These are phyloP conservation scores for Sporothrix luriei DNA, from an alignment of 2,329 filamentous ascomycete genomes.

Conservation along the genomic window DNA sequence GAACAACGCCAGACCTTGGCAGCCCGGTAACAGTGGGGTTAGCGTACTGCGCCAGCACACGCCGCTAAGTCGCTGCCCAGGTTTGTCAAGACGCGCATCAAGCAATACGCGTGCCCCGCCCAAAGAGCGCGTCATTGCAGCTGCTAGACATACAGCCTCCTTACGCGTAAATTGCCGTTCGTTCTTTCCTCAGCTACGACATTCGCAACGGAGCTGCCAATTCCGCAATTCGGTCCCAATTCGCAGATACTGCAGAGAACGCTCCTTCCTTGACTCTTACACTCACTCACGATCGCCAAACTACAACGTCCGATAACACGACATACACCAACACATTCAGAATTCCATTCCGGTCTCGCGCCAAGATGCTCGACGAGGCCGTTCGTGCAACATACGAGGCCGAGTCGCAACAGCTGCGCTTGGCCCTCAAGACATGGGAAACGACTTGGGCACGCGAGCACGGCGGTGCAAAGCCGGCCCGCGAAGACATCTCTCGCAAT, in stretches of 20 bases:
- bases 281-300: neutral
- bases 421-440: slow-evolving; percentile 75
- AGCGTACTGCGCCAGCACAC: neutral
- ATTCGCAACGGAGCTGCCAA: neutral
- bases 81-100: slow-evolving; percentile 11
- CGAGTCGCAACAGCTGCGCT: slow-evolving; percentile 60
- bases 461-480: slow-evolving; percentile 67
- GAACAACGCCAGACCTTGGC: neutral
- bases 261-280: neutral
- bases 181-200: neutral
- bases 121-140: slow-evolving; percentile 8
- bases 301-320: neutral
- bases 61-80: neutral
- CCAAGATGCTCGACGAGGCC: slow-evolving; percentile 51
- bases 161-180: slow-evolving; percentile 22
- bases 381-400: slow-evolving; percentile 52
- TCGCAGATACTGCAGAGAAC: neutral
- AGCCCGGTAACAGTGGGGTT: slow-evolving; percentile 19
- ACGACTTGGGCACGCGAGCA: slow-evolving; percentile 64
- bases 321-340: neutral
- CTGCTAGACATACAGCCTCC: too few species aligned
- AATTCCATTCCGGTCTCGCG: neutral
- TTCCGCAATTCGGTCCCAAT: neutral
- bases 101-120: slow-evolving; percentile 3
- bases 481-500: slow-evolving; percentile 76